Percentiles rank a stretch among this genome's conserved stretches.
These are phyloP conservation scores for Penicillium lagena DNA, from an alignment of 495 filamentous ascomycete species.

Conservation along the genomic window DNA sequence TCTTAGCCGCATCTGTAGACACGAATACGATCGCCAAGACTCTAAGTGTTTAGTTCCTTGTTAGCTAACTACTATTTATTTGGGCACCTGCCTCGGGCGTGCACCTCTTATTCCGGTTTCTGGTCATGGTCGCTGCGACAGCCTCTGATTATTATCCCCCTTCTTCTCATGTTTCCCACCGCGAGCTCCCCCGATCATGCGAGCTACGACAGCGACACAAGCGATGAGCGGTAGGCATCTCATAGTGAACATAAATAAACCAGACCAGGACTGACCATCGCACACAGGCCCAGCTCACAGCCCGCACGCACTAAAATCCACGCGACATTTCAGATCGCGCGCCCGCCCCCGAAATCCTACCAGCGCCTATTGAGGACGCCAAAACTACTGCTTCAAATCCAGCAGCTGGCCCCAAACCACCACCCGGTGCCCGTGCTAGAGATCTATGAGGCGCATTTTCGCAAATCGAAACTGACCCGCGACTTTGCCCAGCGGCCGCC, in stretches of 20 bases:
- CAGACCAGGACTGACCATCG: too few relatives aligned
- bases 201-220: conserved; percentile 19
- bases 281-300: conserved; percentile 7
- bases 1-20: too few relatives aligned
- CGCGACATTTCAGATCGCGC: conserved; percentile 29
- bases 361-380: conserved; percentile 23
- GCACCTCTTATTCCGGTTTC: too few relatives aligned
- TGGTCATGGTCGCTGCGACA: too few relatives aligned
- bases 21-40: too few relatives aligned
- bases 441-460: conserved; percentile 28
- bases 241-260: too few relatives aligned
- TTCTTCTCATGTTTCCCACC: not conserved
- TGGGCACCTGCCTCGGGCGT: too few relatives aligned
- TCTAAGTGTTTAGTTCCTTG: too few relatives aligned
- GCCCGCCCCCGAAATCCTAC: conserved; percentile 26
- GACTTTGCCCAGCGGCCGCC: conserved; percentile 12
- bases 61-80: too few relatives aligned
- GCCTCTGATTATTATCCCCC: not conserved
- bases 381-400: conserved; percentile 31
- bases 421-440: conserved; percentile 30
- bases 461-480: conserved; percentile 19
- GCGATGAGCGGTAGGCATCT: conserved; percentile 17
- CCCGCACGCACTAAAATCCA: conserved; percentile 13
- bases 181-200: conserved; percentile 6
- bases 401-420: conserved; percentile 24